phyloP scores from a whole-genome alignment of 2,329 filamentous ascomycete genomes.

The Epichloe baconii region DNA sequence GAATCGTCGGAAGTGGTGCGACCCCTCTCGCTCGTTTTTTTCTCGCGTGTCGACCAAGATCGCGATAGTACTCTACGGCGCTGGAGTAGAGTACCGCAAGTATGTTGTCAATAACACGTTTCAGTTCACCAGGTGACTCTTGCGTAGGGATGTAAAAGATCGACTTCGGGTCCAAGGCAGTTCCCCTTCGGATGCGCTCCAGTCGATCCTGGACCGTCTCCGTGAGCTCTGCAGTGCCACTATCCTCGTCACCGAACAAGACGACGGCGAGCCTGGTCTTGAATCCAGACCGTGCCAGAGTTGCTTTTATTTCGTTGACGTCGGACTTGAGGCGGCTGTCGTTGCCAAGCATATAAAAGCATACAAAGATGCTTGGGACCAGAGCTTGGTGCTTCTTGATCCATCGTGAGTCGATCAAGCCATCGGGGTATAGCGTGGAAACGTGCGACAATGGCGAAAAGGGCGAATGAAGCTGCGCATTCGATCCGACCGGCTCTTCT shows the following conservation, averaged over 20 bases:
- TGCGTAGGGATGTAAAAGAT: conserved; percentile 75
- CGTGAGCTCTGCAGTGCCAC: conserved; percentile 32
- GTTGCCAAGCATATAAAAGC: conserved; percentile 66
- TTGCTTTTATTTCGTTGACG: conserved; percentile 62
- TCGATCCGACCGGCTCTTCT: conserved; percentile 32
- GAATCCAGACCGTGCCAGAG: conserved; percentile 56
- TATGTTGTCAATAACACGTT: conserved; percentile 60
- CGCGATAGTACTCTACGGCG: conserved; percentile 81
- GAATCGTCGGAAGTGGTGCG: conserved; percentile 67
- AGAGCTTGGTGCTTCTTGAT: conserved; percentile 77
- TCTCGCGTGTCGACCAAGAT: conserved; percentile 81
- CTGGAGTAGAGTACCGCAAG: conserved; percentile 59
- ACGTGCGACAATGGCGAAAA: conserved; percentile 79
- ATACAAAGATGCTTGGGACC: conserved; percentile 67
- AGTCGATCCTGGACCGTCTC: conserved; percentile 59
- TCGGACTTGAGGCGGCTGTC: conserved; percentile 84
- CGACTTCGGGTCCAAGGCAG: conserved; percentile 68
- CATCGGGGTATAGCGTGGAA: conserved; percentile 79
- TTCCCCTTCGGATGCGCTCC: conserved; percentile 64
- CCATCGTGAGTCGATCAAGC: conserved; percentile 71
- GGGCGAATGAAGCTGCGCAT: conserved; percentile 67
- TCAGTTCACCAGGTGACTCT: conserved; percentile 56
- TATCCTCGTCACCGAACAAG: conserved; percentile 19
- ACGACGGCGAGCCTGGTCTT: conserved; percentile 68
- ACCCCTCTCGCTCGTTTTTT: conserved; percentile 79